Percentiles rank a stretch among this genome's conserved stretches.
These are phyloP conservation scores for Xerocomus potaroensis DNA, from an alignment of 768 basidiomycete species.

Conservation along the genomic window DNA sequence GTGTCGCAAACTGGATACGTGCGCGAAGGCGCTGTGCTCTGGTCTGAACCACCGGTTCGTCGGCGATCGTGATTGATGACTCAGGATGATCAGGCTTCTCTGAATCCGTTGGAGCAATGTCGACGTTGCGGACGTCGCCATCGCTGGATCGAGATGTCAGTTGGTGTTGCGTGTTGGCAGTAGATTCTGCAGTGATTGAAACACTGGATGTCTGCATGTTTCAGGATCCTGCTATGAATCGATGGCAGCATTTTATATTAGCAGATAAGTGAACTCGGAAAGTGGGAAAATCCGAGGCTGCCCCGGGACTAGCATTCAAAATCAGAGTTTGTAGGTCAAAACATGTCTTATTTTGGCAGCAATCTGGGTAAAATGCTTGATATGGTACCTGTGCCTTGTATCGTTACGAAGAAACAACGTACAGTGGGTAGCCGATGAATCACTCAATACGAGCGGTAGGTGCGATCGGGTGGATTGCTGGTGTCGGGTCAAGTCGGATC, in stretches of 20 bases:
- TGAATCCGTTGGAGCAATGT: too few relatives aligned
- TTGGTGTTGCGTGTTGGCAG: constrained; percentile 8
- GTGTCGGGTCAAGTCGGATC: constrained; percentile 69
- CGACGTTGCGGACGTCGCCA: constrained; percentile 1
- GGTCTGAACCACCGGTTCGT: constrained; percentile 4
- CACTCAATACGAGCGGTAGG: too few relatives aligned
- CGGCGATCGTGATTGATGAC: neutral
- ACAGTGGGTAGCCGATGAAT: too few relatives aligned
- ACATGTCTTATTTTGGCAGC: too few relatives aligned
- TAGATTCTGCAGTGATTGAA: neutral
- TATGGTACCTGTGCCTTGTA: too few relatives aligned
- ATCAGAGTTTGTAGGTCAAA: too few relatives aligned
- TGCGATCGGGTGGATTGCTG: constrained; percentile 65
- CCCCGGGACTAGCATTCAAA: too few relatives aligned
- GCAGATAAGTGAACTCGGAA: too few relatives aligned
- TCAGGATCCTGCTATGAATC: neutral
- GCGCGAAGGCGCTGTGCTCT: constrained; percentile 20
- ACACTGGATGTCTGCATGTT: constrained; percentile 12
- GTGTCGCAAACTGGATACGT: constrained; percentile 30
- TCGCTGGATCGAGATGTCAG: neutral
- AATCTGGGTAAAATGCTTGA: too few relatives aligned
- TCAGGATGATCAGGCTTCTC: neutral
- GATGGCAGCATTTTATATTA: too few relatives aligned
- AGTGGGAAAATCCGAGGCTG: too few relatives aligned
- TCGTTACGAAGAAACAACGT: too few relatives aligned